phyloP scores from a whole-genome alignment of 192 early-diverging fungal genomes.

The Dispira simplex region DNA sequence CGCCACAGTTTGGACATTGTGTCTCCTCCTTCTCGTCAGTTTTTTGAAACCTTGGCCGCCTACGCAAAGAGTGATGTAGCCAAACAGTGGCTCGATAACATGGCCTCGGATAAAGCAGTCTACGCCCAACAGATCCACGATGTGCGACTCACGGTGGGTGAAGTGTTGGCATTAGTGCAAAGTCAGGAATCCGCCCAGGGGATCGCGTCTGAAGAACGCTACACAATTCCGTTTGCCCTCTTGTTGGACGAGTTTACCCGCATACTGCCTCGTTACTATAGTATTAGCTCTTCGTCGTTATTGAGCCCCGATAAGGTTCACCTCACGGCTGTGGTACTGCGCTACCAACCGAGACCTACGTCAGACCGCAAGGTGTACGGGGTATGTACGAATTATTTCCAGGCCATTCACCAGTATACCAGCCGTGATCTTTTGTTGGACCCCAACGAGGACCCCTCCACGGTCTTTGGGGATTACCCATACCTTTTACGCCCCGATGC shows the following conservation, averaged over 20 bases:
- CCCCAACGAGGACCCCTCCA: background rate
- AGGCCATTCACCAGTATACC: constrained; percentile 41
- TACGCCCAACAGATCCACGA: constrained; percentile 41
- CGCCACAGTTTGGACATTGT: constrained; percentile 86
- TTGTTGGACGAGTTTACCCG: constrained; percentile 70
- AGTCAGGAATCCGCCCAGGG: constrained; percentile 24
- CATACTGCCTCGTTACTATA: constrained; percentile 85
- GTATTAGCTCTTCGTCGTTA: constrained; percentile 85
- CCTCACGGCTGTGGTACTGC: constrained; percentile 80
- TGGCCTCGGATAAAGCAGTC: constrained; percentile 53
- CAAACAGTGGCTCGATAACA: constrained; percentile 27
- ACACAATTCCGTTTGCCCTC: constrained; percentile 59
- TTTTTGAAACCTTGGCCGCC: constrained; percentile 41
- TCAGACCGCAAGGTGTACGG: constrained; percentile 50
- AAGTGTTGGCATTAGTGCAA: constrained; percentile 55
- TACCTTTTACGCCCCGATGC: constrained; percentile 10
- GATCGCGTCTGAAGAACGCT: constrained; percentile 19
- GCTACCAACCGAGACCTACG: constrained; percentile 43
- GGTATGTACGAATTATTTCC: constrained; percentile 78
- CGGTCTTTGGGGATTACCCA: constrained; percentile 1
- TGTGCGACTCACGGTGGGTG: constrained; percentile 51
- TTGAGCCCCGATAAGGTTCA: constrained; percentile 55
- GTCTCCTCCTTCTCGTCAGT: constrained; percentile 47
- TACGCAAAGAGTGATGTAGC: constrained; percentile 39
- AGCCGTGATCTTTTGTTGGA: constrained; percentile 14